Conservation (phyloP, 2,329 filamentous ascomycete species). For the Stachybotrys elegans region DNA sequence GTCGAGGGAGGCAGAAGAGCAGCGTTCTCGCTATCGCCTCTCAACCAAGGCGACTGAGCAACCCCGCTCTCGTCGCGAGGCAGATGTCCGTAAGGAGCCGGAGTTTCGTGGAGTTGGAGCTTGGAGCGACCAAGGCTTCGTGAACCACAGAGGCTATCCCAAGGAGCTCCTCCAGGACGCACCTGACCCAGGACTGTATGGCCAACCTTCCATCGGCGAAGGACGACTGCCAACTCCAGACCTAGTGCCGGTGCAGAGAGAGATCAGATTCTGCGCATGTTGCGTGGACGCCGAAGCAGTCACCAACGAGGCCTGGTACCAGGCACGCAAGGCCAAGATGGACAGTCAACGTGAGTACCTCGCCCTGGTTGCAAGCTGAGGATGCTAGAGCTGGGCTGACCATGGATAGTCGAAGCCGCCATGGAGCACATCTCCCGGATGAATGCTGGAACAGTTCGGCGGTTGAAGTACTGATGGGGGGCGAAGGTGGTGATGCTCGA, state of each 20-base stretch:
- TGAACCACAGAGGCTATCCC: background rate
- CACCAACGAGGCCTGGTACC: slow-evolving; percentile 5
- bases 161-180: background rate
- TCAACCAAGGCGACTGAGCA: background rate
- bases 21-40: background rate
- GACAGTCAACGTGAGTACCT: slow-evolving; percentile 3
- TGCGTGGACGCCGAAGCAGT: slow-evolving; percentile 1
- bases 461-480: background rate
- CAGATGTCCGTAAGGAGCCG: too few relatives aligned
- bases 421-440: slow-evolving; percentile 3
- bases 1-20: background rate
- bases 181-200: background rate
- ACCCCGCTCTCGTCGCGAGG: background rate
- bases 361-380: background rate
- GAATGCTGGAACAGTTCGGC: background rate
- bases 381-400: background rate
- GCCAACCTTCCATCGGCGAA: background rate
- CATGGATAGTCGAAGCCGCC: slow-evolving; percentile 1
- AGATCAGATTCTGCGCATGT: slow-evolving; percentile 4
- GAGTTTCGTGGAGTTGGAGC: background rate
- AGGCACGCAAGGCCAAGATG: slow-evolving; percentile 1
- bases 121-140: background rate
- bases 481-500: too few relatives aligned
- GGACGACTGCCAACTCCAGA: slow-evolving; percentile 1
- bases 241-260: background rate